Conservation (phyloP, 768 basidiomycete genomes). For the Lyophyllum decastes region DNA sequence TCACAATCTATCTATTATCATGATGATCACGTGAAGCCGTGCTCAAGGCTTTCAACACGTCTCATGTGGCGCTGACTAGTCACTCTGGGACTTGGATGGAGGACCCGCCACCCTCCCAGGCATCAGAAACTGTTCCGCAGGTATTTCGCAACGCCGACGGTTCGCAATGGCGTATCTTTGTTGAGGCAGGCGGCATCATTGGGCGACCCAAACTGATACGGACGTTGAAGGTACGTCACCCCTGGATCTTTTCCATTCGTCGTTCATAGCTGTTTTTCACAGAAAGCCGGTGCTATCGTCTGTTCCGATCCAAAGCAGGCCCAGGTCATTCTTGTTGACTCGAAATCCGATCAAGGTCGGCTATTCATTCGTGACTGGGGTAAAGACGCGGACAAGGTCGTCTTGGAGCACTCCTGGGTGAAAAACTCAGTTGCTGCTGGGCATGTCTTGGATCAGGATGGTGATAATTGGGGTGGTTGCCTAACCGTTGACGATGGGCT, state of each 20-base stretch:
- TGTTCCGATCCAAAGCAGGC: constrained; percentile 52
- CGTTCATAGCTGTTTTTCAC: constrained; percentile 4
- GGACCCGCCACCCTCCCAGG: neutral
- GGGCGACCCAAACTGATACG: constrained; percentile 55
- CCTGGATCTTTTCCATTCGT: neutral
- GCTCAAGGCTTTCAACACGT: too few species aligned
- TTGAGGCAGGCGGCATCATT: constrained; percentile 55
- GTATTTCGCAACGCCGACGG: constrained; percentile 41
- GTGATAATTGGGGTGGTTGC: constrained; percentile 55
- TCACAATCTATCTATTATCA: neutral
- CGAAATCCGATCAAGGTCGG: constrained; percentile 49
- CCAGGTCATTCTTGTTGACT: constrained; percentile 60
- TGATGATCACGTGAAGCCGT: neutral
- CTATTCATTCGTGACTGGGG: constrained; percentile 63
- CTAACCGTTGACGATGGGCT: constrained; percentile 41
- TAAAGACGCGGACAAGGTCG: constrained; percentile 48
- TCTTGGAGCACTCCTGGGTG: constrained; percentile 59
- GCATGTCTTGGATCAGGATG: constrained; percentile 40
- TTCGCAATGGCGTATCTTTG: constrained; percentile 48
- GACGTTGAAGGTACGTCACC: constrained; percentile 43
- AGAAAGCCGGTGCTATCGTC: constrained; percentile 61
- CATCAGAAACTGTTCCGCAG: constrained; percentile 1
- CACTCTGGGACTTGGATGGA: constrained; percentile 3
- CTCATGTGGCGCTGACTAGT: neutral
- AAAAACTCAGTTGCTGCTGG: constrained; percentile 42